Percentiles rank a stretch among this genome's conserved stretches.
Conservation (phyloP, 495 filamentous ascomycete genomes). For the Neurospora sp. region DNA sequence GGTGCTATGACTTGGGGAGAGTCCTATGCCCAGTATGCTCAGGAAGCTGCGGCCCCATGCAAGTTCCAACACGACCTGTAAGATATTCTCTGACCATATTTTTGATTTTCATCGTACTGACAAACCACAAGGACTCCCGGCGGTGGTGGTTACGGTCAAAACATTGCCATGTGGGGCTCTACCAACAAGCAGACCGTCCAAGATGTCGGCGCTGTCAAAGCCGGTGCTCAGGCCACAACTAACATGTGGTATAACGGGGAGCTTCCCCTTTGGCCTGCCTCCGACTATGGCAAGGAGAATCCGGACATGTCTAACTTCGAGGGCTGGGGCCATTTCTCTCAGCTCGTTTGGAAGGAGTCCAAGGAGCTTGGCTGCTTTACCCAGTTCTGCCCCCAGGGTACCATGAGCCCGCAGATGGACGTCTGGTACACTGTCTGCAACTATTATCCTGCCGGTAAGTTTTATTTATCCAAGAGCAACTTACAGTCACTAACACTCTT, state of each 20-base stretch:
- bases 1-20: slow-evolving; percentile 51
- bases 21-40: slow-evolving; percentile 52
- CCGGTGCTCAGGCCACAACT: slow-evolving; percentile 55
- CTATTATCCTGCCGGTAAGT: slow-evolving; percentile 60
- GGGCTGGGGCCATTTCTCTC: slow-evolving; percentile 77
- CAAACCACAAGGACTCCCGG: slow-evolving; percentile 29
- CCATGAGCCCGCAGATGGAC: slow-evolving; percentile 27
- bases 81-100: slow-evolving; percentile 23
- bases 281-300: slow-evolving; percentile 27
- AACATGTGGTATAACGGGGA: slow-evolving; percentile 82
- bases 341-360: slow-evolving; percentile 75
- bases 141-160: slow-evolving; percentile 70
- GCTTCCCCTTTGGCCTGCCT: slow-evolving; percentile 31
- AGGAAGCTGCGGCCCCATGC: slow-evolving; percentile 41
- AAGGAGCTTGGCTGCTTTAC: slow-evolving; percentile 65
- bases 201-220: slow-evolving; percentile 23
- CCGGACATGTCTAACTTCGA: slow-evolving; percentile 54
- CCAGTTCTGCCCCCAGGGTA: slow-evolving; percentile 38
- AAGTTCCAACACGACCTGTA: slow-evolving; percentile 68
- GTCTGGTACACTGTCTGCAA: slow-evolving; percentile 76
- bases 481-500: slow-evolving; percentile 16
- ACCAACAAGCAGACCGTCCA: slow-evolving; percentile 11
- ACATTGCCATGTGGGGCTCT: slow-evolving; percentile 50
- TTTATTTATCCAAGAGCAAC: not conserved
- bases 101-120: slow-evolving; percentile 1